Percentiles rank a stretch among this genome's conserved stretches.
Evolutionary conservation across 2,329 filamentous ascomycete species (phyloP).

Genomic region (Trichoderma cornu-damae): DNA sequence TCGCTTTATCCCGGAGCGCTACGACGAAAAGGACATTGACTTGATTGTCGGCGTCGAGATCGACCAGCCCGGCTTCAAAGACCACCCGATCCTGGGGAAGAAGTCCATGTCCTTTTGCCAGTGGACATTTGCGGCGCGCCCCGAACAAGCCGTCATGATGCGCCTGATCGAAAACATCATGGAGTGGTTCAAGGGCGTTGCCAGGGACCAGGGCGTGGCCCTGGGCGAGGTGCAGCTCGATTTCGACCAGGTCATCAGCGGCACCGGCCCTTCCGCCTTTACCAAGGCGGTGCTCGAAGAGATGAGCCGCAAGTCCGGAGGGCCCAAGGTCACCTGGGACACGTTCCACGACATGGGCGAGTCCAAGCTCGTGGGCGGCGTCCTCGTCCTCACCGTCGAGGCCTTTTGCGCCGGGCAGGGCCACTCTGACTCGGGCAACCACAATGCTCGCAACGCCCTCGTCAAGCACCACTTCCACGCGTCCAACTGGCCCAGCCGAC

Average conservation of each 20-base stretch:
- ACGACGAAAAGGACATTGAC: slow-evolving; percentile 59
- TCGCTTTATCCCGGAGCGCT: slow-evolving; percentile 46
- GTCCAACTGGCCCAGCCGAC: slow-evolving; percentile 63
- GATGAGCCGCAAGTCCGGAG: slow-evolving; percentile 47
- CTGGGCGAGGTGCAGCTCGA: slow-evolving; percentile 60
- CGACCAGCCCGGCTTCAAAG: slow-evolving; percentile 59
- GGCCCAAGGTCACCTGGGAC: slow-evolving; percentile 51
- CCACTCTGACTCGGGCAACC: slow-evolving; percentile 67
- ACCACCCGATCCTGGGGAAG: slow-evolving; percentile 60
- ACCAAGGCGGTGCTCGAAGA: slow-evolving; percentile 59
- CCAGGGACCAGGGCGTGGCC: slow-evolving; percentile 52
- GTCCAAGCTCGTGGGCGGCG: slow-evolving; percentile 58
- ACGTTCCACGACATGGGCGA: slow-evolving; percentile 61
- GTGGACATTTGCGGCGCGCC: slow-evolving; percentile 70
- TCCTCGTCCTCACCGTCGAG: slow-evolving; percentile 65
- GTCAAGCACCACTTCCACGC: slow-evolving; percentile 73
- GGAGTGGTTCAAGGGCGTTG: slow-evolving; percentile 57
- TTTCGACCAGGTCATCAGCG: slow-evolving; percentile 67
- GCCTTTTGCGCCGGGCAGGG: slow-evolving; percentile 69
- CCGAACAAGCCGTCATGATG: slow-evolving; percentile 62
- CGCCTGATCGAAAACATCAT: slow-evolving; percentile 64
- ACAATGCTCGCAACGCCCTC: slow-evolving; percentile 59
- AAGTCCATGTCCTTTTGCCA: slow-evolving; percentile 69
- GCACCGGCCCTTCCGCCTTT: slow-evolving; percentile 68
- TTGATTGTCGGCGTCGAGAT: slow-evolving; percentile 68